Conservation (phyloP, 202 grass and related monocot genomes). For the Saccharum hybrid region DNA sequence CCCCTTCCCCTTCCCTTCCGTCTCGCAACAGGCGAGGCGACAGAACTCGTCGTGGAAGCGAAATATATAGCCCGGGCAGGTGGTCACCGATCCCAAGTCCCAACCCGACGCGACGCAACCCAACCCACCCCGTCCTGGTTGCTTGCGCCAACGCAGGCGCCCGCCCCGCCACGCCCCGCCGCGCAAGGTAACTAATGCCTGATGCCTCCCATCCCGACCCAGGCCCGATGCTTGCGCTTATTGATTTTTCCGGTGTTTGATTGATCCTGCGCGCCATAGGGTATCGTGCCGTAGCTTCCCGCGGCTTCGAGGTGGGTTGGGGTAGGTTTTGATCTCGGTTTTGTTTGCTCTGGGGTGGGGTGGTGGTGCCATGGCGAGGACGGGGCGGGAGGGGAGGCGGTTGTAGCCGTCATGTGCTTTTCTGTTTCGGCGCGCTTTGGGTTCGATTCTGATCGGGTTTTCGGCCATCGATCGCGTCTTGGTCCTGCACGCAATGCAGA, state of each 20-base stretch:
- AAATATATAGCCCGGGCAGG: conserved; percentile 41
- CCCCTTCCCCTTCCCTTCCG: not conserved
- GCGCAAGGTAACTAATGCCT: conserved; percentile 49
- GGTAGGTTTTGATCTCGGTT: conserved; percentile 15
- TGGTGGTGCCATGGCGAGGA: conserved; percentile 9
- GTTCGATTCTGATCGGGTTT: conserved; percentile 15
- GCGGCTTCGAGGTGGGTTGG: not conserved
- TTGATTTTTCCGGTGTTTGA: conserved; percentile 7
- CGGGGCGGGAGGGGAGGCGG: not conserved
- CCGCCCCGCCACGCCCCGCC: not conserved
- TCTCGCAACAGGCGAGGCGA: conserved; percentile 26
- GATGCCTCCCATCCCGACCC: not conserved
- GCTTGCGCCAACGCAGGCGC: conserved; percentile 33
- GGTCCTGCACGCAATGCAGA: conserved; percentile 22
- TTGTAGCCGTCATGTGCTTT: not conserved
- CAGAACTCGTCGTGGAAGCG: conserved; percentile 28
- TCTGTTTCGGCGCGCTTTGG: not conserved
- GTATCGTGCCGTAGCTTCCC: conserved; percentile 6
- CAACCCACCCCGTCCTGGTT: conserved; percentile 10
- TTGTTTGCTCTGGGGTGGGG: not conserved
- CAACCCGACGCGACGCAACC: not conserved
- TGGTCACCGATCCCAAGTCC: conserved; percentile 40
- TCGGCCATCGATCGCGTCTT: conserved; percentile 15
- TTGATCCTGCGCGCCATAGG: not conserved
- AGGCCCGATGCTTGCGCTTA: not conserved